These are phyloP conservation scores for Microcyclospora tardicrescens DNA, from an alignment of 2,329 filamentous ascomycete genomes.

Conservation along the genomic window DNA sequence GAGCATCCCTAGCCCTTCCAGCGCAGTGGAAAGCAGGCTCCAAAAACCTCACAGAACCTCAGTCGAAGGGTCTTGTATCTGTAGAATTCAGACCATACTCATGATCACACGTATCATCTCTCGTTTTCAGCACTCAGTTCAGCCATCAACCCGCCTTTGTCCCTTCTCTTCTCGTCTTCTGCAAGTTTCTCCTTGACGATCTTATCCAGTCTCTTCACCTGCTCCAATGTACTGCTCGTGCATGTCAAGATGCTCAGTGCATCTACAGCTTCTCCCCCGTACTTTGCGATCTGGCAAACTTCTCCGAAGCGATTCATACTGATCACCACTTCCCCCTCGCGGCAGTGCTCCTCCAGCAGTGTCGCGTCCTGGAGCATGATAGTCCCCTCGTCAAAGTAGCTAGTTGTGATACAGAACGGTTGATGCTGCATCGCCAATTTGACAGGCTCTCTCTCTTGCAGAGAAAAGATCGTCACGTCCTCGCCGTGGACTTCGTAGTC, in stretches of 20 bases:
- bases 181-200: conserved; percentile 61
- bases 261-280: conserved; percentile 72
- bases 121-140: conserved; percentile 79
- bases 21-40: neutral
- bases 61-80: neutral
- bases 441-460: conserved; percentile 78
- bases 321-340: conserved; percentile 62
- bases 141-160: conserved; percentile 65
- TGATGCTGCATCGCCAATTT: conserved; percentile 83
- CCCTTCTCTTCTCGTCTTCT: conserved; percentile 63
- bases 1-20: neutral
- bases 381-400: conserved; percentile 62
- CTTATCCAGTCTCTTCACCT: conserved; percentile 67
- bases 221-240: conserved; percentile 58
- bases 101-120: conserved; percentile 6
- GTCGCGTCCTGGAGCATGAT: conserved; percentile 60
- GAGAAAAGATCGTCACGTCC: conserved; percentile 68
- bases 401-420: conserved; percentile 83
- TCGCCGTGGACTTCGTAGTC: conserved; percentile 81
- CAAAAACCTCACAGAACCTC: neutral
- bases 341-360: conserved; percentile 62
- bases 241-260: conserved; percentile 66
- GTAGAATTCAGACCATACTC: neutral
- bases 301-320: conserved; percentile 83
- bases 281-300: conserved; percentile 81